A percentile compares a stretch with the other conserved stretches of the same genome.
Evolutionary conservation across 2,329 filamentous ascomycete genomes (phyloP).

Genomic region (Aureobasidium lini): DNA sequence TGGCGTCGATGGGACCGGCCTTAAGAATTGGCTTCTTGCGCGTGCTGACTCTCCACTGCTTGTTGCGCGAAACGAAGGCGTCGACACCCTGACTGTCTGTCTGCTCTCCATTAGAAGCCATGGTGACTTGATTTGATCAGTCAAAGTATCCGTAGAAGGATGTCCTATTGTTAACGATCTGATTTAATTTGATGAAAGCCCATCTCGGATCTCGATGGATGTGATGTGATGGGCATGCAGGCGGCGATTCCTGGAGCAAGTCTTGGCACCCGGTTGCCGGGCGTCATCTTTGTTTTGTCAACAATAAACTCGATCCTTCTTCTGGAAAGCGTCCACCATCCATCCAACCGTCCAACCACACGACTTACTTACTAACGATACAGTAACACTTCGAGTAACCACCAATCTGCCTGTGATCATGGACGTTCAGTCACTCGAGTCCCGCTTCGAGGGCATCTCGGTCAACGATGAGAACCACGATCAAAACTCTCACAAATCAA

Average conservation of each 20-base stretch:
- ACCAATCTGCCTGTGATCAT: slow-evolving; percentile 33
- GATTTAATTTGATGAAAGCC: background rate
- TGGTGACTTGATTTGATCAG: background rate
- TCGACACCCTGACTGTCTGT: slow-evolving; percentile 15
- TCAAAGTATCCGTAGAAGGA: background rate
- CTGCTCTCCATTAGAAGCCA: slow-evolving; percentile 46
- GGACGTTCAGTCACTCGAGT: slow-evolving; percentile 72
- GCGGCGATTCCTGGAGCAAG: background rate
- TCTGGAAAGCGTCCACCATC: background rate
- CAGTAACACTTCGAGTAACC: background rate
- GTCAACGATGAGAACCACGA: slow-evolving; percentile 79
- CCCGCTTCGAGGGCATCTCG: slow-evolving; percentile 81
- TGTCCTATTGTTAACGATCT: background rate
- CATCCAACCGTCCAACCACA: background rate
- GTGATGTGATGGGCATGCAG: background rate
- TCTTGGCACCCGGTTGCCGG: slow-evolving; percentile 8
- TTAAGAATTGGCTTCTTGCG: slow-evolving; percentile 95
- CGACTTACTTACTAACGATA: background rate
- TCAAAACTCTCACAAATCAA: slow-evolving; percentile 59
- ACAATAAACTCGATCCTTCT: slow-evolving; percentile 2
- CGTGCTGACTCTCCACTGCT: slow-evolving; percentile 52
- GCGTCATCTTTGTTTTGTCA: slow-evolving; percentile 11
- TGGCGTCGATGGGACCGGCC: slow-evolving; percentile 77
- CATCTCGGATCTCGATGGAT: background rate
- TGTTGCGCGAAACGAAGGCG: slow-evolving; percentile 22